Evolutionary conservation across 2,329 filamentous ascomycete species (phyloP).

Genomic region (Curvularia lunata): DNA sequence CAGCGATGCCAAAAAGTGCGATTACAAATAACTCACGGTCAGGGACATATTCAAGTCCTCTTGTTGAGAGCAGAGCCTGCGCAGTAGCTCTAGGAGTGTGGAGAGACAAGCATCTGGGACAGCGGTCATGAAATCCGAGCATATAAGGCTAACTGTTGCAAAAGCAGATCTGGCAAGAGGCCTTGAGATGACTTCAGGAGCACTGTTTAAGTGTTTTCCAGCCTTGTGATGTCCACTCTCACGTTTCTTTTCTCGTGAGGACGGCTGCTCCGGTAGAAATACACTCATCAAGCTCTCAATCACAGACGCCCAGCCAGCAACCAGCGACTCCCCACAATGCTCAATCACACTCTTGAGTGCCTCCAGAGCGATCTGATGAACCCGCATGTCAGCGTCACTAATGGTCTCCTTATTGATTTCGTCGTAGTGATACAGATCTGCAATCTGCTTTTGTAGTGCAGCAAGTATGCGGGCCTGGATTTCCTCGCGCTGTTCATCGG

Average conservation of each 20-base stretch:
- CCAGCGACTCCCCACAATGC: slow-evolving; percentile 82
- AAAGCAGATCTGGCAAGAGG: slow-evolving; percentile 87
- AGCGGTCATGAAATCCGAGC: slow-evolving; percentile 87
- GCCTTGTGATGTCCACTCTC: neutral
- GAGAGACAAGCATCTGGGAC: slow-evolving; percentile 72
- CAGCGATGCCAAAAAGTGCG: slow-evolving; percentile 1
- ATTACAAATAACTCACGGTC: slow-evolving; percentile 64
- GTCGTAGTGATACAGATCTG: slow-evolving; percentile 60
- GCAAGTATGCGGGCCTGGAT: slow-evolving; percentile 76
- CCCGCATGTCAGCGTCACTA: slow-evolving; percentile 73
- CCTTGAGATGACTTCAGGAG: slow-evolving; percentile 61
- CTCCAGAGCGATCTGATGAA: slow-evolving; percentile 80
- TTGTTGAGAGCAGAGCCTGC: slow-evolving; percentile 85
- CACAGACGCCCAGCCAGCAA: slow-evolving; percentile 82
- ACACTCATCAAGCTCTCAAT: slow-evolving; percentile 86
- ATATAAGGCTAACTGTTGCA: slow-evolving; percentile 86
- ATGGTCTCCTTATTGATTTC: slow-evolving; percentile 62
- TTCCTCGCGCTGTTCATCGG: slow-evolving; percentile 51
- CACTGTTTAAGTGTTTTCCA: neutral
- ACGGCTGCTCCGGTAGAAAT: slow-evolving; percentile 56
- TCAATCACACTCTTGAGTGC: slow-evolving; percentile 83
- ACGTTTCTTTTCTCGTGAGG: neutral
- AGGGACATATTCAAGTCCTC: slow-evolving; percentile 95
- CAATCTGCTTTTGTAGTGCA: slow-evolving; percentile 68
- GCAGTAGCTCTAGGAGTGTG: slow-evolving; percentile 85